phyloP scores from a whole-genome alignment of 768 basidiomycete genomes.

The Boletus coccyginus region DNA sequence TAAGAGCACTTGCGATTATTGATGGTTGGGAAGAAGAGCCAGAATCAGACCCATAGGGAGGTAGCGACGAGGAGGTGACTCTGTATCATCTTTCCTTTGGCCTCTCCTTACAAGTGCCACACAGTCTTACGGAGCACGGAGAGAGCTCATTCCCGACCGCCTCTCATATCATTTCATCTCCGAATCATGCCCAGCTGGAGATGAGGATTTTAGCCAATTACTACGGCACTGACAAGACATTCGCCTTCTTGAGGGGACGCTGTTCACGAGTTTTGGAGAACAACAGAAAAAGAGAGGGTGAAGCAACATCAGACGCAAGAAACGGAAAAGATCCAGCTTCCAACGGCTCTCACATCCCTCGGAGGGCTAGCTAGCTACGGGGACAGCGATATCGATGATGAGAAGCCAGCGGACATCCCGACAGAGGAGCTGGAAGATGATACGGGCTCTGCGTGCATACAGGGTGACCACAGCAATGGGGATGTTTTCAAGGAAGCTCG shows the following conservation, averaged over 20 bases:
- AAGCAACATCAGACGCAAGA: conserved; percentile 29
- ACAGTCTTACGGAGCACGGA: conserved; percentile 59
- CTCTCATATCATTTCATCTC: conserved; percentile 60
- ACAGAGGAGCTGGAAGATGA: not conserved
- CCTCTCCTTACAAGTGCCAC: conserved; percentile 9
- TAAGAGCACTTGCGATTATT: conserved; percentile 51
- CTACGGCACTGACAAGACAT: conserved; percentile 74
- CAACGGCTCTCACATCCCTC: conserved; percentile 30
- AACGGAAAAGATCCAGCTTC: conserved; percentile 17
- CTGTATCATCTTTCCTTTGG: not conserved
- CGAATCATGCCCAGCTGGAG: conserved; percentile 79
- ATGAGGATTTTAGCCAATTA: conserved; percentile 87
- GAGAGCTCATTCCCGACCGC: conserved; percentile 73
- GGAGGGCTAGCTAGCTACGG: conserved; percentile 60
- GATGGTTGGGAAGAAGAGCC: conserved; percentile 39
- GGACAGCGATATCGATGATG: conserved; percentile 47
- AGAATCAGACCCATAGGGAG: conserved; percentile 58
- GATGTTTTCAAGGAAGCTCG: conserved; percentile 41
- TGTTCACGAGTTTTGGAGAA: conserved; percentile 69
- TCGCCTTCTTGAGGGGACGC: conserved; percentile 78
- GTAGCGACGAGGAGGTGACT: conserved; percentile 68
- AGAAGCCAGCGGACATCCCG: conserved; percentile 29
- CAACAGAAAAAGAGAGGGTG: conserved; percentile 47
- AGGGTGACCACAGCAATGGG: not conserved
- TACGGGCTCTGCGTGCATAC: not conserved